Evolutionary conservation across 345 rosid species (phyloP).

Genomic region (Boechera retrofracta): DNA sequence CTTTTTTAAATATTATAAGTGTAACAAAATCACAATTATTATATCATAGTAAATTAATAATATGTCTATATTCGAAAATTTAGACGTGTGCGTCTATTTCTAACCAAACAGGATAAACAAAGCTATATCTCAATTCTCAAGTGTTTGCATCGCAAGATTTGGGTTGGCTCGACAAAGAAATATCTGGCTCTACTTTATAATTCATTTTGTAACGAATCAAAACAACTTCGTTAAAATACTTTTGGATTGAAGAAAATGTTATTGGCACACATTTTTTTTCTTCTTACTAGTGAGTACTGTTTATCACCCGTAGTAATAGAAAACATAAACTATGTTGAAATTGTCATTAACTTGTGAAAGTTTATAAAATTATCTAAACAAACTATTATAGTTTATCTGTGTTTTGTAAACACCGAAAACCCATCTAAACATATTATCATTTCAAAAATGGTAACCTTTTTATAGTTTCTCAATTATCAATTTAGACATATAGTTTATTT

Average conservation of each 20-base stretch:
- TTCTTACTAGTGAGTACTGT: background rate
- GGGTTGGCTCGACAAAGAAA: slow-evolving; percentile 28
- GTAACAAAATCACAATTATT: slow-evolving; percentile 2
- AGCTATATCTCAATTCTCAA: slow-evolving; percentile 33
- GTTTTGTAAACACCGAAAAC: background rate
- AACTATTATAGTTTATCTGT: too few species aligned
- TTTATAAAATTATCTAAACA: background rate
- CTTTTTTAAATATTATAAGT: background rate
- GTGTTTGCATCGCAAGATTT: slow-evolving; percentile 26
- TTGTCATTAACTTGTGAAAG: background rate
- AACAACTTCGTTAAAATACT: background rate
- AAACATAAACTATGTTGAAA: background rate
- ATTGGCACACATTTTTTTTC: background rate
- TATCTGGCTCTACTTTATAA: slow-evolving; percentile 31
- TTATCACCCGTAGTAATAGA: background rate
- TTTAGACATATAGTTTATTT: background rate
- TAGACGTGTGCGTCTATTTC: slow-evolving; percentile 34
- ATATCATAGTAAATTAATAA: background rate
- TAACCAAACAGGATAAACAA: slow-evolving; percentile 38
- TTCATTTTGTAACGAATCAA: background rate
- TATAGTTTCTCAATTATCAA: background rate
- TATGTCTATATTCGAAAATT: slow-evolving; percentile 23
- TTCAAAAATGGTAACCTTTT: background rate
- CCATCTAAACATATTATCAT: background rate
- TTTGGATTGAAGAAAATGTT: background rate